phyloP scores from a whole-genome alignment of 495 filamentous ascomycete species.

The Hyphodiscus hymeniophilus region DNA sequence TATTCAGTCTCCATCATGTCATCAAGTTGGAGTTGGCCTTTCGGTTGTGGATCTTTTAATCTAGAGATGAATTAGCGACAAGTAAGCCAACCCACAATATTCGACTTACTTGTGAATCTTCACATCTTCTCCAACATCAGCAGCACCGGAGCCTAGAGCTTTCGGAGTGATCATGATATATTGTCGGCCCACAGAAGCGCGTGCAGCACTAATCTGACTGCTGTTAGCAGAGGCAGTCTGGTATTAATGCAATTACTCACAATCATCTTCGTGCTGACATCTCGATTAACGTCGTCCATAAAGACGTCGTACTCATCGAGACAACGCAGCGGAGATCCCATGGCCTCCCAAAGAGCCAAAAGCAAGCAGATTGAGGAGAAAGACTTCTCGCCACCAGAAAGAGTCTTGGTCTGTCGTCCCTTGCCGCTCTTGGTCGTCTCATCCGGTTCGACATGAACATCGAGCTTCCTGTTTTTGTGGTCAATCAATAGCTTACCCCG shows the following conservation, averaged over 20 bases:
- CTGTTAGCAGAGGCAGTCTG: conserved; percentile 10
- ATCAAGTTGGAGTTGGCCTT: conserved; percentile 32
- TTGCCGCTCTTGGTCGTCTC: conserved; percentile 53
- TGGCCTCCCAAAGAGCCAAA: conserved; percentile 91
- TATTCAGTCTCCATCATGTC: conserved; percentile 20
- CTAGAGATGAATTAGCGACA: conserved; percentile 27
- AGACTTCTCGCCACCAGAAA: conserved; percentile 94
- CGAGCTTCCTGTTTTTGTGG: conserved; percentile 61
- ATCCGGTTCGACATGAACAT: conserved; percentile 78
- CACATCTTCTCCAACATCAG: conserved; percentile 63
- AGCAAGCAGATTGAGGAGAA: conserved; percentile 95
- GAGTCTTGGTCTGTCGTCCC: conserved; percentile 77
- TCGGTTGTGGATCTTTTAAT: conserved; percentile 47
- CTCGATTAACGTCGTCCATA: conserved; percentile 96
- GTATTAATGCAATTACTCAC: conserved; percentile 39
- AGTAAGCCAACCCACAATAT: background rate
- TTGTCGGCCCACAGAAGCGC: conserved; percentile 78
- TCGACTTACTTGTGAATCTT: conserved; percentile 68
- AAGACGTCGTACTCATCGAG: conserved; percentile 99
- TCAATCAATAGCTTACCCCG: conserved; percentile 72
- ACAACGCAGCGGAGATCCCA: conserved; percentile 90
- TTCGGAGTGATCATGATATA: conserved; percentile 97
- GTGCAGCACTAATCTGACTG: conserved; percentile 70
- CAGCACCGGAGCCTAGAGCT: conserved; percentile 62
- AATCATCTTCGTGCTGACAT: conserved; percentile 91